Conservation (phyloP, 1,284 basidiomycete species). For the Xerocomus alliaceus region DNA sequence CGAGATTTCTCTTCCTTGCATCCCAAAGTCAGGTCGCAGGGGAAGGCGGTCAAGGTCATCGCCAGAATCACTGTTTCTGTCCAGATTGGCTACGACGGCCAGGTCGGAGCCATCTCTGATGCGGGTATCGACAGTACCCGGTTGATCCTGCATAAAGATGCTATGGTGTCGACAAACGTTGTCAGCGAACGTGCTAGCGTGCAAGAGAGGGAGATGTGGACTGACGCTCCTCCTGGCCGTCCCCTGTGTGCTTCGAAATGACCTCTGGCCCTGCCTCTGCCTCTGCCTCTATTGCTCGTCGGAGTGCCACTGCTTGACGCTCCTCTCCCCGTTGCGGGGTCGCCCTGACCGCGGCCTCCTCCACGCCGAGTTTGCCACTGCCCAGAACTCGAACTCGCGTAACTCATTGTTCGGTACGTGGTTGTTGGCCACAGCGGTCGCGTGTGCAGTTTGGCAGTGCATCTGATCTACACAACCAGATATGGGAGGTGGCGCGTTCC, state of each 20-base stretch:
- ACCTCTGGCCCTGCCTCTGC: background rate
- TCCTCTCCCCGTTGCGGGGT: background rate
- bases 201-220: background rate
- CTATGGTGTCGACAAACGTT: constrained; percentile 41
- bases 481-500: too few species aligned
- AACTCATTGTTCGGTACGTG: constrained; percentile 22
- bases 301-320: background rate
- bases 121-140: constrained; percentile 63
- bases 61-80: background rate
- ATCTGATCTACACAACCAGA: too few species aligned
- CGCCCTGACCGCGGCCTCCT: background rate
- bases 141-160: constrained; percentile 56
- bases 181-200: background rate
- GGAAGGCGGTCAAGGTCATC: constrained; percentile 19
- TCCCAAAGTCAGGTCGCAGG: constrained; percentile 52
- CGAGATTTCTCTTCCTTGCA: constrained; percentile 46
- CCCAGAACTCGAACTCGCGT: background rate
- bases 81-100: constrained; percentile 54
- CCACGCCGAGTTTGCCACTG: background rate
- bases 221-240: constrained; percentile 20
- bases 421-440: too few species aligned
- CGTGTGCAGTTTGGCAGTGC: too few species aligned
- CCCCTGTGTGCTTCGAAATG: background rate
- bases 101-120: constrained; percentile 61
- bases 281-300: background rate